These are phyloP conservation scores for Penicillium sp. DNA, from an alignment of 2,329 filamentous ascomycete species.

Conservation along the genomic window DNA sequence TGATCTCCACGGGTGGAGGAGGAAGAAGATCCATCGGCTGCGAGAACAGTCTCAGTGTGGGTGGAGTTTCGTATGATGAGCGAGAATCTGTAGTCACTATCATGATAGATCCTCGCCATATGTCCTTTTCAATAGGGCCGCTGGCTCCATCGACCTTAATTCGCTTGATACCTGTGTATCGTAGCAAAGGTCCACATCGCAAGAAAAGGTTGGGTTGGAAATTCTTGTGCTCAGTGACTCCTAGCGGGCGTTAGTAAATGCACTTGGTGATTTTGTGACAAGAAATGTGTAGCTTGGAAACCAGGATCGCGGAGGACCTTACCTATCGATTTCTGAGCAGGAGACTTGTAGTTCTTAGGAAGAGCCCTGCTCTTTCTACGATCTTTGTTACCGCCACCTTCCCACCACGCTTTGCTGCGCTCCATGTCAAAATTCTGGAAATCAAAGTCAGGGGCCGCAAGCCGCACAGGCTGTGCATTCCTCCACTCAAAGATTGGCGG, in stretches of 20 bases:
- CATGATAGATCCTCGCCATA: constrained; percentile 93
- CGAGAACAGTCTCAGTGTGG: constrained; percentile 78
- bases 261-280: not conserved
- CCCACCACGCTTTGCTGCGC: constrained; percentile 72
- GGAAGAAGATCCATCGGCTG: constrained; percentile 81
- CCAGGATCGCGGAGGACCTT: constrained; percentile 6
- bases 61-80: constrained; percentile 76
- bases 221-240: constrained; percentile 53
- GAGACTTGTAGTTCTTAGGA: constrained; percentile 35
- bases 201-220: constrained; percentile 84
- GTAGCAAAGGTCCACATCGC: constrained; percentile 83
- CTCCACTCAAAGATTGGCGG: constrained; percentile 63
- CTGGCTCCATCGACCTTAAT: constrained; percentile 34
- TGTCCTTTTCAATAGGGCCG: constrained; percentile 60
- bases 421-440: constrained; percentile 51
- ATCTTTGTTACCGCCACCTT: constrained; percentile 52
- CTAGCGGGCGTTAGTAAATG: constrained; percentile 29
- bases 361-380: constrained; percentile 49
- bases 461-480: constrained; percentile 61
- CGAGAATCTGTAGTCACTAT: constrained; percentile 85
- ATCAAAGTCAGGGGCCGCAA: constrained; percentile 60
- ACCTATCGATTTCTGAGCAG: constrained; percentile 35
- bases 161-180: constrained; percentile 81
- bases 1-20: constrained; percentile 69
- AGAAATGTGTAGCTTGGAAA: not conserved